A percentile compares a stretch with the other conserved stretches of the same genome.
These are phyloP conservation scores for Noccaea caerulescens DNA, from an alignment of 345 rosid species.

Conservation along the genomic window DNA sequence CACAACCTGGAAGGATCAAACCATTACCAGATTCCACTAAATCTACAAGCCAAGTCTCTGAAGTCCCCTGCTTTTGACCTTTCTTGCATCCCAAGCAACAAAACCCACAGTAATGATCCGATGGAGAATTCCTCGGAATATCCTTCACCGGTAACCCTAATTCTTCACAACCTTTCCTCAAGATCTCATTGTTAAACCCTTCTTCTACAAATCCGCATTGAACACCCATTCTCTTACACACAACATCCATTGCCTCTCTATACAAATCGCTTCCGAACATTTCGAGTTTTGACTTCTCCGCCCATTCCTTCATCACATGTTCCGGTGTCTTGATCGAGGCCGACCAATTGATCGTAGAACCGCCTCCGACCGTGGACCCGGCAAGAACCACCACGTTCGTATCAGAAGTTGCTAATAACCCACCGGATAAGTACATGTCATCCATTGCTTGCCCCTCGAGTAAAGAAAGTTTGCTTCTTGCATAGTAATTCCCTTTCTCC, in stretches of 20 bases:
- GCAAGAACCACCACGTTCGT: slow-evolving; percentile 62
- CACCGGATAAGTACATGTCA: slow-evolving; percentile 70
- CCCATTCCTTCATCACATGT: slow-evolving; percentile 79
- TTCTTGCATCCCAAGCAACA: slow-evolving; percentile 85
- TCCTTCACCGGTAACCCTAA: slow-evolving; percentile 59
- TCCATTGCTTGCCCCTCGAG: slow-evolving; percentile 78
- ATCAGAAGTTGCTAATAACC: slow-evolving; percentile 63
- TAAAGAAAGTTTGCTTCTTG: slow-evolving; percentile 66
- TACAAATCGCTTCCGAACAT: slow-evolving; percentile 63
- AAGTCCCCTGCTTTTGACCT: slow-evolving; percentile 76
- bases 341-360: slow-evolving; percentile 85
- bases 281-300: slow-evolving; percentile 46
- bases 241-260: slow-evolving; percentile 65
- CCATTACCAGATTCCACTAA: slow-evolving; percentile 73
- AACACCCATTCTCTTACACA: slow-evolving; percentile 78
- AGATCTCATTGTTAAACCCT: slow-evolving; percentile 58
- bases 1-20: slow-evolving; percentile 69
- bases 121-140: slow-evolving; percentile 66
- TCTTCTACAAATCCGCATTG: slow-evolving; percentile 63
- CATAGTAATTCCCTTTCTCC: slow-evolving; percentile 74
- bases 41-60: slow-evolving; percentile 89
- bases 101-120: slow-evolving; percentile 85
- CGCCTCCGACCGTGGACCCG: slow-evolving; percentile 88
- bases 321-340: slow-evolving; percentile 76
- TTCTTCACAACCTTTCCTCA: slow-evolving; percentile 77